phyloP scores from a whole-genome alignment of 73 alveolate species.

The Paramecium caudatum region DNA sequence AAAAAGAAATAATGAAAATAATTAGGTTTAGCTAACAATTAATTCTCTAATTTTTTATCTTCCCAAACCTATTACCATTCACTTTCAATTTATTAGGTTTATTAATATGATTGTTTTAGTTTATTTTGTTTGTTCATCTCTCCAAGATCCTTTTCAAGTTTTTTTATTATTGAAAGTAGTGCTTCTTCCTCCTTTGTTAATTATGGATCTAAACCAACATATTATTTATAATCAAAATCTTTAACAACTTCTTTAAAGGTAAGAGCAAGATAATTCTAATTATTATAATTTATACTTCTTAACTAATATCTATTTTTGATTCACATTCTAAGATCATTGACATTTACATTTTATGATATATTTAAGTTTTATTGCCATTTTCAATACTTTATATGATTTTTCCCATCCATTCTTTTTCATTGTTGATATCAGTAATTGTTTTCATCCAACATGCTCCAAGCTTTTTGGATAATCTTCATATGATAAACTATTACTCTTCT shows the following conservation, averaged over 20 bases:
- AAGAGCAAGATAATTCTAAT: background rate
- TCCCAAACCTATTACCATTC: slow-evolving; percentile 14
- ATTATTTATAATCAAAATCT: background rate
- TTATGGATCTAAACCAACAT: background rate
- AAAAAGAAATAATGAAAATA: slow-evolving; percentile 17
- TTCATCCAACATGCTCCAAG: slow-evolving; percentile 1
- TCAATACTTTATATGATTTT: background rate
- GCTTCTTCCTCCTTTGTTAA: slow-evolving; percentile 54
- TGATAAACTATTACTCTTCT: background rate
- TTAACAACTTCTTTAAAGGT: background rate
- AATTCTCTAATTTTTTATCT: background rate
- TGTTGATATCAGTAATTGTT: background rate
- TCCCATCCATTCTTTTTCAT: background rate
- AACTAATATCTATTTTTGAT: background rate
- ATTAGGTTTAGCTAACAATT: background rate
- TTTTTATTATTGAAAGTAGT: background rate
- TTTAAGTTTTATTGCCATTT: background rate
- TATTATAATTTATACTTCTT: background rate
- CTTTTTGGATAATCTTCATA: slow-evolving; percentile 20
- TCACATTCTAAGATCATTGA: background rate
- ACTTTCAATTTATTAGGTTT: background rate
- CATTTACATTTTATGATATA: background rate
- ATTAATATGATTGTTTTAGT: background rate
- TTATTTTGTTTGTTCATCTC: slow-evolving; percentile 20
- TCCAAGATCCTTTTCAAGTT: slow-evolving; percentile 46